phyloP scores from a whole-genome alignment of 2,329 filamentous ascomycete species.

The Ophiostoma ips region DNA sequence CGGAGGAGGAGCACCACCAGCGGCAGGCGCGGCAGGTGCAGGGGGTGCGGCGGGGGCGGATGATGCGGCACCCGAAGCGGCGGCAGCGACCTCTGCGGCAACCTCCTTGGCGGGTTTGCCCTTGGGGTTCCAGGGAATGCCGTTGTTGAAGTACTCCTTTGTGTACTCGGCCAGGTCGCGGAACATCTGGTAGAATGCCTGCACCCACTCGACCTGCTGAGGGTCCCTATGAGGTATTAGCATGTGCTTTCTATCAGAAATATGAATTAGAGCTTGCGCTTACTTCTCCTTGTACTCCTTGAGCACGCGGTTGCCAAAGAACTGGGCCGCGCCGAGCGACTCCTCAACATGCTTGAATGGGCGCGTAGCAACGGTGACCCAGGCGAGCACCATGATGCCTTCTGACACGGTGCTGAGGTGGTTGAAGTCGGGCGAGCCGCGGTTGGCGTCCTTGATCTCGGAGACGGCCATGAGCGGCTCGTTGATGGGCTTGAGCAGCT shows the following conservation, averaged over 20 bases:
- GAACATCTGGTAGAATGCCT: constrained; percentile 85
- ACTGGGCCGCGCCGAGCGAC: constrained; percentile 70
- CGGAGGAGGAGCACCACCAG: constrained; percentile 39
- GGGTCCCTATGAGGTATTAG: constrained; percentile 42
- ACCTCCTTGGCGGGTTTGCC: constrained; percentile 60
- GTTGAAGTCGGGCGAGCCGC: constrained; percentile 59
- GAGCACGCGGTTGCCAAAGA: constrained; percentile 87
- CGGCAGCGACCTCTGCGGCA: constrained; percentile 40
- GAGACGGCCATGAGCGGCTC: constrained; percentile 65
- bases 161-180: constrained; percentile 71
- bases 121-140: constrained; percentile 75
- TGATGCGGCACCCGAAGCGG: constrained; percentile 9
- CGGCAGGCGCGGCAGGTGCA: constrained; percentile 37
- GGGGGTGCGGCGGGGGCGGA: constrained; percentile 15
- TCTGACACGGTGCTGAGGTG: constrained; percentile 81
- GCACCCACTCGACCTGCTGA: constrained; percentile 75
- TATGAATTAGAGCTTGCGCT: constrained; percentile 6
- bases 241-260: not conserved
- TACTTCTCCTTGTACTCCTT: constrained; percentile 72
- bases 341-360: constrained; percentile 79
- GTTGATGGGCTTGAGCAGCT: constrained; percentile 77
- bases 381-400: constrained; percentile 77
- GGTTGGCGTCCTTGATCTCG: constrained; percentile 69
- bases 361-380: constrained; percentile 74
- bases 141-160: constrained; percentile 66